Conservation (phyloP, 2,329 filamentous ascomycete genomes). For the Dothiorella sarmentorum region DNA sequence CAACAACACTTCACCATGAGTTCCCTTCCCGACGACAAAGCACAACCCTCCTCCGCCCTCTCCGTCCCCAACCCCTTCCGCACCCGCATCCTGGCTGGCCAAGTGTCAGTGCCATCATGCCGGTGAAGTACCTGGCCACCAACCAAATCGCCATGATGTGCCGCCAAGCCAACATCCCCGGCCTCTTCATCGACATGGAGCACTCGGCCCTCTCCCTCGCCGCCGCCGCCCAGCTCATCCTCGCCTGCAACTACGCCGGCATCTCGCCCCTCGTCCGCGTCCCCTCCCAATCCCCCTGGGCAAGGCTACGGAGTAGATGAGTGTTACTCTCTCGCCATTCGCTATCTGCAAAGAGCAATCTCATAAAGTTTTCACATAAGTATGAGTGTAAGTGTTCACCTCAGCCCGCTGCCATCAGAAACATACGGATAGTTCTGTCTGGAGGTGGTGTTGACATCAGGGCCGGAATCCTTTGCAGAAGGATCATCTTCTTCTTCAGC, state of each 20-base stretch:
- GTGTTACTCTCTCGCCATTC: background rate
- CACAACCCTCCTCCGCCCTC: background rate
- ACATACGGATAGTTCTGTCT: background rate
- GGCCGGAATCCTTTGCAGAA: background rate
- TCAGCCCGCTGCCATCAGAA: background rate
- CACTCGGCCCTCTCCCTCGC: conserved; percentile 41
- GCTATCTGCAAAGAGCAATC: background rate
- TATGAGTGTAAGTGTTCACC: background rate
- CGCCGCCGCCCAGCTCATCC: conserved; percentile 36
- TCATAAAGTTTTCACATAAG: background rate
- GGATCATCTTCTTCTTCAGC: background rate
- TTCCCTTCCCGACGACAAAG: background rate
- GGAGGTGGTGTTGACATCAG: background rate
- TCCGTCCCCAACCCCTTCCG: background rate
- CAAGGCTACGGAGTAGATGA: background rate
- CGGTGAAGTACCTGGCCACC: background rate
- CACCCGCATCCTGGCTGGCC: background rate
- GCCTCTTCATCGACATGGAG: conserved; percentile 47
- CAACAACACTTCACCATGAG: background rate
- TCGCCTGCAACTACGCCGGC: conserved; percentile 40
- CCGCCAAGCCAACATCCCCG: conserved; percentile 37
- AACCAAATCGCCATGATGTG: background rate
- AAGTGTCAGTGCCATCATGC: background rate
- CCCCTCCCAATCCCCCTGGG: conserved; percentile 35
- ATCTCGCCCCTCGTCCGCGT: conserved; percentile 43